Base-by-base conservation (phyloP, 371 early-diverging fungal genomes). In the Apophysomyces ossiformis region DNA sequence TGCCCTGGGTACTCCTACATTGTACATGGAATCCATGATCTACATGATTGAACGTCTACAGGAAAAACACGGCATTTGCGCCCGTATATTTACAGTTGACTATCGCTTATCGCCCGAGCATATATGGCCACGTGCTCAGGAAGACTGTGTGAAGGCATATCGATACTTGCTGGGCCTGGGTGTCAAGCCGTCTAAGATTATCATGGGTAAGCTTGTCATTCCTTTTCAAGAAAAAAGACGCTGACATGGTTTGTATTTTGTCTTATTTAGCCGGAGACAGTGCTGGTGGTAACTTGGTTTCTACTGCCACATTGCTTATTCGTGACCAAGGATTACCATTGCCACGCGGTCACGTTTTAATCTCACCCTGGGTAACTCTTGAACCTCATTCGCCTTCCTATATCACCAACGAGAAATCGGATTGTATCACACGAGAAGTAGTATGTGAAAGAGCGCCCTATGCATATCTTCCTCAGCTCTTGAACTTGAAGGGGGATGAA, bases 241-340 rank as follows among this genome's bases (percentile, higher is more conserved):
- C 18, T 46, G 9, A 46, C 50, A 18, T 26, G 8, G 1, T 50
- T 26, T 26, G 26, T 26, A 26, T 26, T 5, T 7, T 41, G 41
- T 54, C 62, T 18, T 45, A 21, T 54, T 36, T 62, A 76, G 80
- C 67, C 37, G 80, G 80, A 15, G 80, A 80, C 39, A 71, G 72
- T 60, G 77, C 77, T 4, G 80, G 80, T 37, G 80, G 75, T n/a
- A 73, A 75, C 46, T 56, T 80, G 44, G 68, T 69, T 4, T 70
- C 72, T 1, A 63, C 60, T 13, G 50, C 60, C 12, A 50, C 77
- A 9, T 32, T 71, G 35, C 26, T 57, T 21, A 21, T 71, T n/a
- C 72, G 68, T 15, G 57, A 72, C 46, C 63, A 73, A 37, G 57
- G 66, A 0, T 57, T 74, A 21, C 69, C 71, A n/a, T 18, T 74